These are phyloP conservation scores for Candida anutae DNA, from an alignment of 1,139 yeast species.

Conservation along the genomic window DNA sequence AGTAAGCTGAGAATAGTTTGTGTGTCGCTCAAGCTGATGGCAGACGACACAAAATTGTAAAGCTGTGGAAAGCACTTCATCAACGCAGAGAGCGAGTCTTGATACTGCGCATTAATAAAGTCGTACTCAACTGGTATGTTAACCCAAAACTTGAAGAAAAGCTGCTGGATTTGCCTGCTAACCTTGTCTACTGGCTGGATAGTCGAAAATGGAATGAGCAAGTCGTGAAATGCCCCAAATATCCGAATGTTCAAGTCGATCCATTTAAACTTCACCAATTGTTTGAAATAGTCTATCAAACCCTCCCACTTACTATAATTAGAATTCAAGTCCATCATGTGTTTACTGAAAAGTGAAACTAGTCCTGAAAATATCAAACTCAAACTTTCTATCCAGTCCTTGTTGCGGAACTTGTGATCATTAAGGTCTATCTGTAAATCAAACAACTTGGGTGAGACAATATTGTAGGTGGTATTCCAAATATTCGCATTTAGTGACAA, in stretches of 20 bases:
- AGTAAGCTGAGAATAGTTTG: conserved; percentile 39
- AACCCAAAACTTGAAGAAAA: conserved; percentile 59
- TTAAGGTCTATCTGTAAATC: conserved; percentile 10
- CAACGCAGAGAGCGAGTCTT: conserved; percentile 47
- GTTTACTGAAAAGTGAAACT: conserved; percentile 41
- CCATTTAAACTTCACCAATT: conserved; percentile 30
- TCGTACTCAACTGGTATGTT: conserved; percentile 52
- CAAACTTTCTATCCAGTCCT: conserved; percentile 52
- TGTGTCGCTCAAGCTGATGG: conserved; percentile 24
- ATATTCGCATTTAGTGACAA: conserved; percentile 39
- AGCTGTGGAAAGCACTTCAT: conserved; percentile 44
- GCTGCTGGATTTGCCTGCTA: conserved; percentile 20
- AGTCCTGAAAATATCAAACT: conserved; percentile 53
- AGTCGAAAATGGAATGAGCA: conserved; percentile 24
- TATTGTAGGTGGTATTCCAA: conserved; percentile 48
- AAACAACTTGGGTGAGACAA: conserved; percentile 37
- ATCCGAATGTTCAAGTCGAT: conserved; percentile 43
- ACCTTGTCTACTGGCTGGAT: conserved; percentile 1
- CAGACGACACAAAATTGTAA: conserved; percentile 24
- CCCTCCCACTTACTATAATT: conserved; percentile 34
- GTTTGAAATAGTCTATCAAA: conserved; percentile 40
- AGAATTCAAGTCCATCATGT: conserved; percentile 22
- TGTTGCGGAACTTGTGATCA: conserved; percentile 9
- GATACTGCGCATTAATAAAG: conserved; percentile 45
- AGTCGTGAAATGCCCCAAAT: conserved; percentile 43